Evolutionary conservation across 345 rosid species (phyloP).

Genomic region (Camelina hispida): DNA sequence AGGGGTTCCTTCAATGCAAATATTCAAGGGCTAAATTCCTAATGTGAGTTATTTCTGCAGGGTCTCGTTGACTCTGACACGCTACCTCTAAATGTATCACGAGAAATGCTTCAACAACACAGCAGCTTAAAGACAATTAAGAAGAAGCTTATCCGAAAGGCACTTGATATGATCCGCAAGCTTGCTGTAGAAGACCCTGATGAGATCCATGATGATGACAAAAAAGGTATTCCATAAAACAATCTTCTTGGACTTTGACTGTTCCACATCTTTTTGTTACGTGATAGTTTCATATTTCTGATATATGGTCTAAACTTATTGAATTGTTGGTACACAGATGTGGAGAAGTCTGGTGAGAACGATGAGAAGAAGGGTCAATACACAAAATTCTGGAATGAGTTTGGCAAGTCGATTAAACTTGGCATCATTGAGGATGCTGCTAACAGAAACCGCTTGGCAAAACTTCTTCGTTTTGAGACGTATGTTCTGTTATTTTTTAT

Average conservation of each 20-base stretch:
- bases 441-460: conserved; percentile 92
- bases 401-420: conserved; percentile 95
- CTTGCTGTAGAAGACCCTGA: conserved; percentile 95
- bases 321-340: conserved; percentile 49
- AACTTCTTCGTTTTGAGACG: conserved; percentile 94
- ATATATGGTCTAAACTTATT: neutral
- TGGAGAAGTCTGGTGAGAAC: conserved; percentile 63
- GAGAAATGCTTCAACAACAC: conserved; percentile 99
- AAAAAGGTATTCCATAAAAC: conserved; percentile 57
- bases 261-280: neutral
- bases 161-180: conserved; percentile 93
- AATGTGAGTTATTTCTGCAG: conserved; percentile 52
- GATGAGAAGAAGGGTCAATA: conserved; percentile 94
- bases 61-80: conserved; percentile 99
- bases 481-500: conserved; percentile 35
- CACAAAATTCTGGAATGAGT: conserved; percentile 93
- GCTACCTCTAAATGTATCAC: conserved; percentile 87
- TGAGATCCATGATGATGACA: conserved; percentile 72
- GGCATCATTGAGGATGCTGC: conserved; percentile 96
- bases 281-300: neutral
- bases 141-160: conserved; percentile 96
- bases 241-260: conserved; percentile 11
- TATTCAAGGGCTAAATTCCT: neutral
- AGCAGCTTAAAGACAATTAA: conserved; percentile 95
- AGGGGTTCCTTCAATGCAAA: neutral